phyloP scores from a whole-genome alignment of 352 stramenopile genomes.

The Phytophthora cryptogea region DNA sequence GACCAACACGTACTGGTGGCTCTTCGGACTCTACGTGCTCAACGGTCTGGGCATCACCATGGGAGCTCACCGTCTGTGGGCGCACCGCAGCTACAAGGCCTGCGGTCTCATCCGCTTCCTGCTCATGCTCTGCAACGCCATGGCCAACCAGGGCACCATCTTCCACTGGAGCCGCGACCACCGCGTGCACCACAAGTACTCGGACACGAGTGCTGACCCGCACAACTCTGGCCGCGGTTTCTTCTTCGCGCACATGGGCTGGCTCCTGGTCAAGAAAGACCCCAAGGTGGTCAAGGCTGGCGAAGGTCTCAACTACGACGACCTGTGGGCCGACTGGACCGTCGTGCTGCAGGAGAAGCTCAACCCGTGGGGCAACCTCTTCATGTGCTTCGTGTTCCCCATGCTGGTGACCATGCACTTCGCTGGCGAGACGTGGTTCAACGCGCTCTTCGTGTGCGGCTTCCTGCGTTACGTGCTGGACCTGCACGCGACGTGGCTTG shows the following conservation, averaged over 20 bases:
- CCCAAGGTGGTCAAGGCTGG: constrained; percentile 87
- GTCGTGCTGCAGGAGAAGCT: constrained; percentile 96
- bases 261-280: constrained; percentile 98
- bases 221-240: constrained; percentile 97
- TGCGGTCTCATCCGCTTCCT: constrained; percentile 90
- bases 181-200: constrained; percentile 99
- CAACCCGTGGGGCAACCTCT: constrained; percentile 97
- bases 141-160: constrained; percentile 98
- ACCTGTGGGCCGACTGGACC: constrained; percentile 95
- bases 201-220: constrained; percentile 93
- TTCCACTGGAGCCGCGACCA: constrained; percentile 99
- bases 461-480: constrained; percentile 94
- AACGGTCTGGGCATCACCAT: constrained; percentile 97
- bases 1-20: constrained; percentile 87
- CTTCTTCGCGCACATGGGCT: constrained; percentile 99
- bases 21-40: constrained; percentile 94
- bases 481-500: constrained; percentile 97
- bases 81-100: constrained; percentile 96
- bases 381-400: constrained; percentile 98
- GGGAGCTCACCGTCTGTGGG: constrained; percentile 97
- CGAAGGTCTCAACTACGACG: constrained; percentile 96
- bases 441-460: constrained; percentile 96
- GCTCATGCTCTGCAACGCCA: constrained; percentile 98
- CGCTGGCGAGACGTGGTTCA: constrained; percentile 95
- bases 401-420: constrained; percentile 86